phyloP scores from a whole-genome alignment of 495 filamentous ascomycete species.

The Venustampulla echinocandica region DNA sequence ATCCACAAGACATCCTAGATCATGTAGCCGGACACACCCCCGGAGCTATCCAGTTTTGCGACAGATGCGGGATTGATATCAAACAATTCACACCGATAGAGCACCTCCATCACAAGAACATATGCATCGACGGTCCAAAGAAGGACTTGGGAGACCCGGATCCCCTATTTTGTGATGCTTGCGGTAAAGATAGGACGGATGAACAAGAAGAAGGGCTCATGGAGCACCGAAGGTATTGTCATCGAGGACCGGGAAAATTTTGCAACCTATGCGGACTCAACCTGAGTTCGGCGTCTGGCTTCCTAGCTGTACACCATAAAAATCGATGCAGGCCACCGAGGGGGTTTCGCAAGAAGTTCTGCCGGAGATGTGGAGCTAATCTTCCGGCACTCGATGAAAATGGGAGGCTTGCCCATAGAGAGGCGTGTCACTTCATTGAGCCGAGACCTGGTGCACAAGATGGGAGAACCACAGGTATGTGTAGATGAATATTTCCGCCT shows the following conservation, averaged over 20 bases:
- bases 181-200: conserved; percentile 6
- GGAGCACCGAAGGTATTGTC: conserved; percentile 1
- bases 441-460: too few relatives aligned
- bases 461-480: too few relatives aligned
- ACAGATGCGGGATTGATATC: conserved; percentile 13
- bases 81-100: not conserved
- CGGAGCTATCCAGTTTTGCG: conserved; percentile 10
- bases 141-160: not conserved
- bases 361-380: conserved; percentile 13
- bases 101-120: conserved; percentile 4
- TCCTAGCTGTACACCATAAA: not conserved
- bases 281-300: not conserved
- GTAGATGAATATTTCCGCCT: too few relatives aligned
- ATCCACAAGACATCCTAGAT: conserved; percentile 2
- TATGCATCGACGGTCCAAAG: conserved; percentile 1
- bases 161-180: conserved; percentile 7
- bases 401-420: too few relatives aligned
- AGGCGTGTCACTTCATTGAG: too few relatives aligned
- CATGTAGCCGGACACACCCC: conserved; percentile 14
- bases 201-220: not conserved
- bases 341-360: conserved; percentile 6
- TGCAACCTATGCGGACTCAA: conserved; percentile 8
- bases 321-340: conserved; percentile 1
- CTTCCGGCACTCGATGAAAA: too few relatives aligned
- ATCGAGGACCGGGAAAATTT: not conserved